Base-by-base conservation (phyloP, 2,329 filamentous ascomycete species). In the Neofusicoccum parvum region DNA sequence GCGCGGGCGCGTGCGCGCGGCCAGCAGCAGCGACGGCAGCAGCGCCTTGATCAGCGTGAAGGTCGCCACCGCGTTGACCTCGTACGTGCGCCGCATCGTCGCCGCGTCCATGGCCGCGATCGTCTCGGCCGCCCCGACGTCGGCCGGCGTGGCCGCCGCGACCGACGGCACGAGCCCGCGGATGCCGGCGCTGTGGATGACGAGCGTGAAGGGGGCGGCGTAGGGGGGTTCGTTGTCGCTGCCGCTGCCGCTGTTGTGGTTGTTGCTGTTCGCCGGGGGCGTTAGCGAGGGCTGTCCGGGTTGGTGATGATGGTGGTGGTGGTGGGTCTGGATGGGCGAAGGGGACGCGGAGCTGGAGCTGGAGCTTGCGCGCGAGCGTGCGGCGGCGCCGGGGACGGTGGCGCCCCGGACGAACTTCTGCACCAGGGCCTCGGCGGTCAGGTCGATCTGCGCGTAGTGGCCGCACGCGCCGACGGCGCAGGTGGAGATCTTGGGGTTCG, bases 181-280 rank as follows among this genome's bases (percentile, higher is more conserved):
- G 50, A 82, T 73, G 5, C 81, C 81, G 6, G 80, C 80, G 65
- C 73, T 76, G 73, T 83, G 81, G 46, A 83, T 72, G 10, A 82
- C 46, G 0, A 82, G 71, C 58, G 76, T 71, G 48, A 83, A 75
- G 0, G 73, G 72, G 1, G 43, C 67, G 17, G 41, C 6, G 15
- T 48, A 17, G 7, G 32, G 6, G 14, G 9, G 3, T 1, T 39
- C 1, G 3, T 63, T 34, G 1, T 67, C 65, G n/a, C 45, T 12
- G 39, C 67, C 37, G 72, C 66, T 14, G 67, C 63, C 6, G 70
- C 45, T 23, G 23, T 23, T 23, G 32, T 66, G 67, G 20, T 14
- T 39, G 7, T 39, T 53, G 50, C n/a, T 37, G 14, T 23, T 39
- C 5, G 7, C 17, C 10, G 32, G 27, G n/a, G n/a, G 50, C 2